These are phyloP conservation scores for Alternaria alternata DNA, from an alignment of 2,329 filamentous ascomycete genomes.

Conservation along the genomic window DNA sequence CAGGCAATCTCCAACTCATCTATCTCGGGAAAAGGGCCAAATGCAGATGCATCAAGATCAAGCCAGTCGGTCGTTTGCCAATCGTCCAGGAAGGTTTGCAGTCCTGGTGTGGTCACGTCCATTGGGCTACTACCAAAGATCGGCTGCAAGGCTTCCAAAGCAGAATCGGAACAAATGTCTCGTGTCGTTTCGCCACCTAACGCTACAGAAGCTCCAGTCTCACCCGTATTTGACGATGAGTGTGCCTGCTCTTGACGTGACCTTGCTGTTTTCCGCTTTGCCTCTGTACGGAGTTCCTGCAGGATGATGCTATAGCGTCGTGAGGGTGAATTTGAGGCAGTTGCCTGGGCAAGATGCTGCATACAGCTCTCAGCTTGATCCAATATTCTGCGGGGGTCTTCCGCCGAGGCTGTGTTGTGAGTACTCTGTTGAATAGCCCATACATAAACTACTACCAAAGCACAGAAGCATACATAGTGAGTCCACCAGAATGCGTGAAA, in stretches of 20 bases:
- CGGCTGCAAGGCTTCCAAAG: constrained; percentile 25
- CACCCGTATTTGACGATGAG: background rate
- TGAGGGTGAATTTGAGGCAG: constrained; percentile 57
- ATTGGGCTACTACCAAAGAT: constrained; percentile 36
- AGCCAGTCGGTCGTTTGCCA: constrained; percentile 49
- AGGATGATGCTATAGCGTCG: constrained; percentile 59
- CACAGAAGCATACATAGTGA: constrained; percentile 60
- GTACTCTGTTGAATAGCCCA: constrained; percentile 55
- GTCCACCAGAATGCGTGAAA: constrained; percentile 61
- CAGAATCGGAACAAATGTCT: background rate
- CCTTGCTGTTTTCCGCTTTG: constrained; percentile 31
- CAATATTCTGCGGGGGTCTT: constrained; percentile 43
- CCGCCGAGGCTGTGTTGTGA: constrained; percentile 8
- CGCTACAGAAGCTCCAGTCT: background rate
- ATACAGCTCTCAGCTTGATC: constrained; percentile 56
- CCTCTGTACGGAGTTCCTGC: constrained; percentile 56
- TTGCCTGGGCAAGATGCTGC: constrained; percentile 56
- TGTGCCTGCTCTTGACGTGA: constrained; percentile 9
- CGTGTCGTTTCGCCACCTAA: no score
- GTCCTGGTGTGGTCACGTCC: constrained; percentile 19
- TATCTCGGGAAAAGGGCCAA: constrained; percentile 21
- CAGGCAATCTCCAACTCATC: constrained; percentile 8
- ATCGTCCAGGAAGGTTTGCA: constrained; percentile 36
- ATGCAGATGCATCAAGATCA: constrained; percentile 45
- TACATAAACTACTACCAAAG: constrained; percentile 58